phyloP scores from a whole-genome alignment of 371 early-diverging fungal genomes.

The Mortierella sp. region DNA sequence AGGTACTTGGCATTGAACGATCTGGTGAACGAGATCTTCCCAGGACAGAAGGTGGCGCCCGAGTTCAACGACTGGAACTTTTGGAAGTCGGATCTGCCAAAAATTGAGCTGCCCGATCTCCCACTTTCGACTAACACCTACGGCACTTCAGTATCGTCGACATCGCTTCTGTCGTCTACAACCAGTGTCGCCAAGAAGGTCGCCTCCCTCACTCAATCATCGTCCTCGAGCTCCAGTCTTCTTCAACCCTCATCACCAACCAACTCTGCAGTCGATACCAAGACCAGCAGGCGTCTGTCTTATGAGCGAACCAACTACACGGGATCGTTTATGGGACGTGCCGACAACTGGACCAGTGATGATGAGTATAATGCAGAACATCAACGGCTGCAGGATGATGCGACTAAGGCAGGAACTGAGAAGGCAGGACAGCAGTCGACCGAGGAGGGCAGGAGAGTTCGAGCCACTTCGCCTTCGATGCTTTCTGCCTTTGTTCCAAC shows the following conservation, averaged over 20 bases:
- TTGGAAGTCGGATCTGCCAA: conserved; percentile 80
- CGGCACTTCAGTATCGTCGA: conserved; percentile 38
- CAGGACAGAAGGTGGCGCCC: conserved; percentile 65
- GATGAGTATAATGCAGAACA: conserved; percentile 35
- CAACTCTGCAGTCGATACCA: conserved; percentile 29
- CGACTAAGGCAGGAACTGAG: background rate
- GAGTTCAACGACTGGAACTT: conserved; percentile 92
- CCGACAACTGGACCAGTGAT: conserved; percentile 36
- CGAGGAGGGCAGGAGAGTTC: conserved; percentile 28
- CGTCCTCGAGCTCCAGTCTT: conserved; percentile 33
- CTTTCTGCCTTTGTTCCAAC: conserved; percentile 52
- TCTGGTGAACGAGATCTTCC: conserved; percentile 98
- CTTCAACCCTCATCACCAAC: conserved; percentile 43
- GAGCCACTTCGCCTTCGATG: conserved; percentile 47
- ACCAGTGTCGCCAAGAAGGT: conserved; percentile 49
- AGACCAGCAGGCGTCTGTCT: conserved; percentile 26
- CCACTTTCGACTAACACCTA: conserved; percentile 49
- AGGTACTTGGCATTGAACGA: conserved; percentile 90
- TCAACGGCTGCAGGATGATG: conserved; percentile 15
- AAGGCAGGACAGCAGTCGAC: conserved; percentile 9
- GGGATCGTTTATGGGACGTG: conserved; percentile 18
- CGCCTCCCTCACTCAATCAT: conserved; percentile 34
- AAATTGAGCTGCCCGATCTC: conserved; percentile 68
- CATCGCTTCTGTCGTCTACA: conserved; percentile 50
- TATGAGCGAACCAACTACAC: conserved; percentile 26